A percentile compares a stretch with the other conserved stretches of the same genome.
Conservation (phyloP, 2,329 filamentous ascomycete species). For the Fusarium virguliforme region DNA sequence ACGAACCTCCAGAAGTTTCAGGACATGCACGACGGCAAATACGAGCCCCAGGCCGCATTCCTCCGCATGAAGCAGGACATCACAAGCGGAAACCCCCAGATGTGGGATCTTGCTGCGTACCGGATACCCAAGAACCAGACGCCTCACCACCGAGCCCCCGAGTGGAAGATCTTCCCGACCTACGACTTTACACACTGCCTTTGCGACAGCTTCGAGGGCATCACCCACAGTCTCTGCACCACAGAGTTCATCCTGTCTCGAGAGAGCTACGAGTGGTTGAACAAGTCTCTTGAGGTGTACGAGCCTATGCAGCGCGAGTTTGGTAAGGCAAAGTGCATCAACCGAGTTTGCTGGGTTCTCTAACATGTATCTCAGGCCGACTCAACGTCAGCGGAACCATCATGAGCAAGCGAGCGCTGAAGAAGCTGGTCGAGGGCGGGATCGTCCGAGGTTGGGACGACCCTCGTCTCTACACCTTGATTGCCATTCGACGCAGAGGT, state of each 20-base stretch:
- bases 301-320: constrained; percentile 95
- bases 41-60: constrained; percentile 86
- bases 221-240: constrained; percentile 94
- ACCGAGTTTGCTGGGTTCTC: neutral
- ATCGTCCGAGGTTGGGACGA: constrained; percentile 92
- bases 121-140: constrained; percentile 81
- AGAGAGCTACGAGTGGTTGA: constrained; percentile 92
- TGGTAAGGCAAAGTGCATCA: constrained; percentile 52
- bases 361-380: constrained; percentile 49
- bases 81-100: constrained; percentile 87
- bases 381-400: constrained; percentile 86
- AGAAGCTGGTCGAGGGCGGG: constrained; percentile 83
- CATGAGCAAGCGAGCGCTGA: constrained; percentile 88
- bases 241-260: constrained; percentile 90
- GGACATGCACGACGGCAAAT: constrained; percentile 92
- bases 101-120: constrained; percentile 97
- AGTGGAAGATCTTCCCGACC: constrained; percentile 95
- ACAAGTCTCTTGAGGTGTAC: constrained; percentile 86
- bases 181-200: constrained; percentile 95
- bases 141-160: constrained; percentile 84
- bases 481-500: constrained; percentile 86
- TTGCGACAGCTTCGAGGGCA: constrained; percentile 92
- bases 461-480: constrained; percentile 89
- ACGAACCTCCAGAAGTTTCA: constrained; percentile 87
- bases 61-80: constrained; percentile 95